A percentile compares a stretch with the other conserved stretches of the same genome.
Evolutionary conservation across 2,329 filamentous ascomycete species (phyloP).

Genomic region (Kalmusia sp.): DNA sequence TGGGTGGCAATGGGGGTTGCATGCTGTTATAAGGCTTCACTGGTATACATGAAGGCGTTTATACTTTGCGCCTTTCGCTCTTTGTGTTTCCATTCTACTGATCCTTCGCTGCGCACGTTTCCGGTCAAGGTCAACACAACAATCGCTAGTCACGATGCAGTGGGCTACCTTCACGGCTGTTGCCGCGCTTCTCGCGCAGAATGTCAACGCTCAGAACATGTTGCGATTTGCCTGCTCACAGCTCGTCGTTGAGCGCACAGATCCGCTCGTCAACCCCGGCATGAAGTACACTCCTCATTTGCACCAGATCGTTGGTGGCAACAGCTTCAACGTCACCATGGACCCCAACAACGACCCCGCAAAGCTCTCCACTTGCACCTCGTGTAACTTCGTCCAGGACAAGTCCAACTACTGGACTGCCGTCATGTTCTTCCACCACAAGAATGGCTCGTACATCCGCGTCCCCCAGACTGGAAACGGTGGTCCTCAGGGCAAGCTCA

Average conservation of each 20-base stretch:
- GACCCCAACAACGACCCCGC: constrained; percentile 34
- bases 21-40: constrained; percentile 34
- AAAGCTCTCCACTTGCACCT: constrained; percentile 39
- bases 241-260: constrained; percentile 42
- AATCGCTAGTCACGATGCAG: constrained; percentile 32
- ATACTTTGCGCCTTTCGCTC: constrained; percentile 12
- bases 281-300: constrained; percentile 45
- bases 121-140: constrained; percentile 13
- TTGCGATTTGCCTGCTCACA: constrained; percentile 45
- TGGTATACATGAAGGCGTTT: constrained; percentile 23
- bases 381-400: constrained; percentile 39
- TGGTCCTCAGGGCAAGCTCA: constrained; percentile 41
- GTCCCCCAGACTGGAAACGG: constrained; percentile 42
- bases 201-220: constrained; percentile 38
- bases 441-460: constrained; percentile 40
- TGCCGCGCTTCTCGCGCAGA: constrained; percentile 29
- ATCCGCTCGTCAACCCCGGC: constrained; percentile 43
- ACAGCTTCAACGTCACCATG: constrained; percentile 44
- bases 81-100: constrained; percentile 6
- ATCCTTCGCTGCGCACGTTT: constrained; percentile 12
- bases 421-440: constrained; percentile 46
- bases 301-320: constrained; percentile 43
- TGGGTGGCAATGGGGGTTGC: constrained; percentile 18
- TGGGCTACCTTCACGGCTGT: constrained; percentile 34
- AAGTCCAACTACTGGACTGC: constrained; percentile 47